Evolutionary conservation across 1,139 yeast species (phyloP).

Genomic region (Kazachstania sp.): DNA sequence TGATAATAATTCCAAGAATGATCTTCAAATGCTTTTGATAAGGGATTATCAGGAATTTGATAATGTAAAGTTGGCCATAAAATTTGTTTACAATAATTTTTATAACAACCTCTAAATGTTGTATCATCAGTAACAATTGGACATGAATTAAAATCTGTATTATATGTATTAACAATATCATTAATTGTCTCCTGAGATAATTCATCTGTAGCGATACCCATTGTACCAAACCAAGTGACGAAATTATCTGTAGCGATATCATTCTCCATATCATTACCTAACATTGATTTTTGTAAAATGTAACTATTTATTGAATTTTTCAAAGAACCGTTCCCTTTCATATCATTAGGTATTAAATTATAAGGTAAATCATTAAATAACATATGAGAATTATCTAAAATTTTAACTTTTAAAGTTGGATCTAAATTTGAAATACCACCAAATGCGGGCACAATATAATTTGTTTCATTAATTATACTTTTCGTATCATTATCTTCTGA

Average conservation of each 20-base stretch:
- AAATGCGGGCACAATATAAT: conserved; percentile 47
- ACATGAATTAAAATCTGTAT: conserved; percentile 44
- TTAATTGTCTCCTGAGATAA: conserved; percentile 49
- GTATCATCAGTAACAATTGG: conserved; percentile 68
- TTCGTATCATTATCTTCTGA: conserved; percentile 16
- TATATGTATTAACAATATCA: conserved; percentile 43
- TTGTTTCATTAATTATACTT: conserved; percentile 7
- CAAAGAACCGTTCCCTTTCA: conserved; percentile 79
- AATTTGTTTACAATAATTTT: conserved; percentile 82
- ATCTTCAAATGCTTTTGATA: conserved; percentile 87
- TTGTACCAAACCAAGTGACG: conserved; percentile 76
- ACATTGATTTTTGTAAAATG: conserved; percentile 28
- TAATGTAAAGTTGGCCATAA: conserved; percentile 96
- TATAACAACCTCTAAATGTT: conserved; percentile 84
- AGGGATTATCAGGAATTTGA: conserved; percentile 92
- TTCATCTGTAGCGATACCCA: conserved; percentile 87
- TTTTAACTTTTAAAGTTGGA: conserved; percentile 32
- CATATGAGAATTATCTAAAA: conserved; percentile 40
- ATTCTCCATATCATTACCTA: conserved; percentile 35
- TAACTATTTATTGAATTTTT: conserved; percentile 76
- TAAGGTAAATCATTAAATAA: conserved; percentile 69
- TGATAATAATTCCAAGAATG: conserved; percentile 87
- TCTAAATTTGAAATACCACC: conserved; percentile 63
- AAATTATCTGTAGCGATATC: too few relatives aligned
- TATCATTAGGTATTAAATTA: conserved; percentile 61